phyloP scores from a whole-genome alignment of 495 filamentous ascomycete genomes.

The Recurvomyces mirabilis region DNA sequence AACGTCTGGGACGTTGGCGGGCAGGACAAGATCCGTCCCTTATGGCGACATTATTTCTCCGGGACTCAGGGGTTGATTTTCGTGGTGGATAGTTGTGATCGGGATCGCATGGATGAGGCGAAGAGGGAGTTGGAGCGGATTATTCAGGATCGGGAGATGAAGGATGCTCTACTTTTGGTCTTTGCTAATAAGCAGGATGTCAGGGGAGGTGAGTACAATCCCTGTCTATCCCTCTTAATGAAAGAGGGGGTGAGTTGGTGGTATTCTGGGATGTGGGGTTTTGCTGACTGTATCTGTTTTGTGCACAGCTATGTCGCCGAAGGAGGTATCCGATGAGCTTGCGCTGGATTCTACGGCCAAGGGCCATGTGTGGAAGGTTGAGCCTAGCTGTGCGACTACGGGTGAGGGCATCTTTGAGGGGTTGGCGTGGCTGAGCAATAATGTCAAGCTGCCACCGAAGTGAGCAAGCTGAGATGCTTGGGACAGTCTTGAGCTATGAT shows the following conservation, averaged over 20 bases:
- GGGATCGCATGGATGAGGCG: conserved; percentile 77
- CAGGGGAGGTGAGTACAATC: conserved; percentile 50
- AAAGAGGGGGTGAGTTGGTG: neutral
- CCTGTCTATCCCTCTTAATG: neutral
- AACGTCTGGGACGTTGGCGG: conserved; percentile 99
- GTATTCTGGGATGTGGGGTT: neutral
- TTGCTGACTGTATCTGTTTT: neutral
- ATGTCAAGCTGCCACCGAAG: conserved; percentile 19
- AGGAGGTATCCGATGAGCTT: conserved; percentile 76
- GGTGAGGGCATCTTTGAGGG: conserved; percentile 93
- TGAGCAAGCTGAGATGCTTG: too few relatives aligned
- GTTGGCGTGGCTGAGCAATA: conserved; percentile 35
- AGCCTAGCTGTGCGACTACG: conserved; percentile 86
- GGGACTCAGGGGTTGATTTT: conserved; percentile 98
- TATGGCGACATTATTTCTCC: conserved; percentile 98
- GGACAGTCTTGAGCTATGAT: too few relatives aligned
- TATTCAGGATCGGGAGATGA: conserved; percentile 97
- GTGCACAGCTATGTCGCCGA: conserved; percentile 78
- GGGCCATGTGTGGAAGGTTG: conserved; percentile 91
- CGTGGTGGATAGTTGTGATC: conserved; percentile 89
- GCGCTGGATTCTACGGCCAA: conserved; percentile 69
- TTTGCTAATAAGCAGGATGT: conserved; percentile 99
- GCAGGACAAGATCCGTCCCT: conserved; percentile 95
- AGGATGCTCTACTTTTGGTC: conserved; percentile 82
- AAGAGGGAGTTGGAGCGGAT: conserved; percentile 83